Conservation (phyloP, 352 stramenopile genomes). For the Pythium dissotocum region DNA sequence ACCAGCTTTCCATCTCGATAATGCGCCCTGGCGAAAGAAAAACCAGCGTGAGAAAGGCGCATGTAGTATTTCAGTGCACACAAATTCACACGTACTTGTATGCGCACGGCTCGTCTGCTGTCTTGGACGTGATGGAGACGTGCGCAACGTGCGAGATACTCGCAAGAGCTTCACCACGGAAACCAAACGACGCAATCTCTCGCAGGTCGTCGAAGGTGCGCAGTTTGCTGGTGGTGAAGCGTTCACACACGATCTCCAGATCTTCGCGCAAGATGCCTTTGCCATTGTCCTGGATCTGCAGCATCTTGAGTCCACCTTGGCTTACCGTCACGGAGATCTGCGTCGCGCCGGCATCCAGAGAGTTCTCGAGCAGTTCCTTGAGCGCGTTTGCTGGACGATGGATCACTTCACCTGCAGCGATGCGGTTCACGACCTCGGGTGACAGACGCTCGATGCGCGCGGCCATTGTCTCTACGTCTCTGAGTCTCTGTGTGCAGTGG, state of each 20-base stretch:
- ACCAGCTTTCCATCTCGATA: slow-evolving; percentile 92
- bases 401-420: slow-evolving; percentile 95
- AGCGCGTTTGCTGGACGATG: slow-evolving; percentile 93
- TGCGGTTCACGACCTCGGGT: slow-evolving; percentile 94
- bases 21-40: slow-evolving; percentile 53
- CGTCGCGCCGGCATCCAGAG: slow-evolving; percentile 93
- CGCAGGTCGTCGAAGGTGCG: slow-evolving; percentile 94
- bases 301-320: slow-evolving; percentile 90
- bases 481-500: neutral
- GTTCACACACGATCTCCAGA: slow-evolving; percentile 95
- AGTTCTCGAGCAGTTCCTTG: slow-evolving; percentile 99
- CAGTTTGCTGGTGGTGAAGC: slow-evolving; percentile 98
- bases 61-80: neutral
- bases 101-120: slow-evolving; percentile 65
- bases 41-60: neutral
- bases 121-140: slow-evolving; percentile 91
- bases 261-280: slow-evolving; percentile 92
- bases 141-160: slow-evolving; percentile 96
- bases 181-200: slow-evolving; percentile 96
- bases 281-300: slow-evolving; percentile 96
- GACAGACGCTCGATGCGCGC: slow-evolving; percentile 86
- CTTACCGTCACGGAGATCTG: slow-evolving; percentile 76
- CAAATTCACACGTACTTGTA: slow-evolving; percentile 61
- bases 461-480: slow-evolving; percentile 4
- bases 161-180: slow-evolving; percentile 98